Conservation (phyloP, 345 rosid genomes). For the Citrus cavaleriei region DNA sequence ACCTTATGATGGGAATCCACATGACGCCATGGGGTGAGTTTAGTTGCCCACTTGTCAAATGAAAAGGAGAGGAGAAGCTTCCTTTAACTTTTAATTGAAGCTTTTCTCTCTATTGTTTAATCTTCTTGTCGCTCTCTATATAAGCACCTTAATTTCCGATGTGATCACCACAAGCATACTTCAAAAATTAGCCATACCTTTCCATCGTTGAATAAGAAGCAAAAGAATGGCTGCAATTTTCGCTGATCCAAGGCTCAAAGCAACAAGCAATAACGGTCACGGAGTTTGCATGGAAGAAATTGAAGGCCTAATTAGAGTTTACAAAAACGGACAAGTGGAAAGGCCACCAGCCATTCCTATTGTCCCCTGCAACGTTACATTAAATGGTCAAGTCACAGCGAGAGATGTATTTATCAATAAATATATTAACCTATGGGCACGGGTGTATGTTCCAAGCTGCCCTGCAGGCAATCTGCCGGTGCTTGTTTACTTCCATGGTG, state of each 20-base stretch:
- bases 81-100: conserved; percentile 3
- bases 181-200: not conserved
- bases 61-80: conserved; percentile 7
- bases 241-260: conserved; percentile 24
- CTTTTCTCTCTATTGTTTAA: not conserved
- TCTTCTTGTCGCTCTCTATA: conserved; percentile 14
- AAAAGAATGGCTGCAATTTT: conserved; percentile 46
- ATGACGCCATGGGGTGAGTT: conserved; percentile 5
- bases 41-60: conserved; percentile 16
- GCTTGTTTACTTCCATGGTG: conserved; percentile 69
- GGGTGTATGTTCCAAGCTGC: conserved; percentile 40
- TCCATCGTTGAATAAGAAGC: not conserved
- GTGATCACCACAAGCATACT: not conserved
- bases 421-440: conserved; percentile 43
- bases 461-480: conserved; percentile 43
- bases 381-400: conserved; percentile 31
- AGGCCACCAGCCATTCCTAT: conserved; percentile 54
- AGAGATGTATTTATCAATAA: conserved; percentile 45
- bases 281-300: conserved; percentile 55
- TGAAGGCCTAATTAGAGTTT: conserved; percentile 63
- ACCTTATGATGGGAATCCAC: conserved; percentile 21
- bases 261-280: conserved; percentile 25
- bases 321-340: conserved; percentile 59
- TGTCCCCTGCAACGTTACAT: conserved; percentile 33
- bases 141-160: conserved; percentile 7